These are phyloP conservation scores for Scedosporium boydii DNA, from an alignment of 2,329 filamentous ascomycete genomes.

Conservation along the genomic window DNA sequence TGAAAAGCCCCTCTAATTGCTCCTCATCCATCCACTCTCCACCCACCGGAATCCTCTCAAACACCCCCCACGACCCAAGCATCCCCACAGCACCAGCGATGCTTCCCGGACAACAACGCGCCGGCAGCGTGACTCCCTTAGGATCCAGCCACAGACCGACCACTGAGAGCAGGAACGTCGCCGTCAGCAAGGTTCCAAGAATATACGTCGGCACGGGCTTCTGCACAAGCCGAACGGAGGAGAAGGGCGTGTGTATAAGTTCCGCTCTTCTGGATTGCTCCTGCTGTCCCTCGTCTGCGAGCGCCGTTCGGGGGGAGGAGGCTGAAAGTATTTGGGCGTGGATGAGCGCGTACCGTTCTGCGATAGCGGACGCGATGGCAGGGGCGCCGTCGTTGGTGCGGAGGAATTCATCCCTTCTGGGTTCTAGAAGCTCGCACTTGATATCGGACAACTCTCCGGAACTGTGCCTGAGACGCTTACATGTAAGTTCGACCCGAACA, in stretches of 20 bases:
- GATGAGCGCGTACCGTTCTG: conserved; percentile 15
- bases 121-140: conserved; percentile 14
- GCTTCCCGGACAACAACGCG: conserved; percentile 15
- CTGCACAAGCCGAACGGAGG: conserved; percentile 14
- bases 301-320: conserved; percentile 7
- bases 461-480: conserved; percentile 12
- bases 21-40: conserved; percentile 18
- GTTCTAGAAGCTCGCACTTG: background rate
- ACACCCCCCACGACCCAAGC: conserved; percentile 17
- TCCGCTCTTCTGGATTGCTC: conserved; percentile 9
- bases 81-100: conserved; percentile 20
- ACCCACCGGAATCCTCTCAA: conserved; percentile 18
- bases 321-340: conserved; percentile 16
- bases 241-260: conserved; percentile 9
- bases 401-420: background rate
- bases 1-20: conserved; percentile 11
- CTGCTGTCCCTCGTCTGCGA: conserved; percentile 1
- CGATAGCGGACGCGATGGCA: conserved; percentile 15
- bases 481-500: conserved; percentile 12
- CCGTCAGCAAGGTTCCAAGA: conserved; percentile 13
- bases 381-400: conserved; percentile 12
- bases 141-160: conserved; percentile 14
- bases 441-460: conserved; percentile 9
- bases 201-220: conserved; percentile 13
- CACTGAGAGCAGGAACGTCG: conserved; percentile 10